Percentiles rank a stretch among this genome's conserved stretches.
Conservation (phyloP, 75 land plant genomes). For the Selaginella tamariscina region DNA sequence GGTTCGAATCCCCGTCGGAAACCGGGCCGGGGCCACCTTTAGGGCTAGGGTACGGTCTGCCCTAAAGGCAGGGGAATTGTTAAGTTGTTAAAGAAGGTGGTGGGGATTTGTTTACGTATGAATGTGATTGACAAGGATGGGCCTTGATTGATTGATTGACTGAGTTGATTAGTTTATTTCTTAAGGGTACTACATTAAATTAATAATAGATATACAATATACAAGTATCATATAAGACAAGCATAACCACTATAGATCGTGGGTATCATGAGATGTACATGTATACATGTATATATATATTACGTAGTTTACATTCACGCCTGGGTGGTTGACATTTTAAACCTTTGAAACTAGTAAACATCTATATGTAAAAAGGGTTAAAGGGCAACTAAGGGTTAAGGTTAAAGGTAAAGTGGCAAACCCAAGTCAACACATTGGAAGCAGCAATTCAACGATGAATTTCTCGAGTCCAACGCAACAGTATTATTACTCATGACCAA, state of each 20-base stretch:
- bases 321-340: not conserved
- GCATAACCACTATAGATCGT: not conserved
- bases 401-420: no score
- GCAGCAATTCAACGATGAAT: no score
- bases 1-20: slow-evolving; percentile 2
- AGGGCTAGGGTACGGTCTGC: not conserved
- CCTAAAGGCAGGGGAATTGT: not conserved
- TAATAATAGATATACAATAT: not conserved
- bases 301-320: not conserved
- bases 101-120: not conserved
- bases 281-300: not conserved
- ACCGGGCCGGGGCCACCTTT: not conserved
- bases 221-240: not conserved
- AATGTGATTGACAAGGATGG: not conserved
- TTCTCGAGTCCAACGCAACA: not conserved
- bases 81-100: not conserved
- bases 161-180: not conserved
- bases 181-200: not conserved
- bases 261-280: not conserved
- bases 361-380: not conserved
- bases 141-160: not conserved
- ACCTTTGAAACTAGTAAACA: no score
- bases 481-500: not conserved
- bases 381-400: no score
- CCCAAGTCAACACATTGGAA: no score